Conservation (phyloP, 169 alveolate genomes). For the Theileria luwenshuni region DNA sequence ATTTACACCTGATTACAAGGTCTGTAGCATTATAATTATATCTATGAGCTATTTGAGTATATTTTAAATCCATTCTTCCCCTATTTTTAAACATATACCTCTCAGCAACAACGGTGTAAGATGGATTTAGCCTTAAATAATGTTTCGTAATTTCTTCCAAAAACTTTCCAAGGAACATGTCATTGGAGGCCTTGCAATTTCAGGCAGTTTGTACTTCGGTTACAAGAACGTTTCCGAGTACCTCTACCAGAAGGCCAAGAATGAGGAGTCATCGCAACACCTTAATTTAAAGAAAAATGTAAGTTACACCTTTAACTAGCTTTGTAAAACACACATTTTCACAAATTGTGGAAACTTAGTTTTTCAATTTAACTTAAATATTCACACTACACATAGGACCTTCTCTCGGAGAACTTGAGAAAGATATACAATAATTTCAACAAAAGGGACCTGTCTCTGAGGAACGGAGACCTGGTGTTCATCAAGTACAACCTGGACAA, state of each 20-base stretch:
- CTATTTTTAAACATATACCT: neutral
- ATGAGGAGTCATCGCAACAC: neutral
- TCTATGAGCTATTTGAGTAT: neutral
- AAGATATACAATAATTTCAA: neutral
- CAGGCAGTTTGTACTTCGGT: constrained; percentile 3
- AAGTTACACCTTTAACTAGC: neutral
- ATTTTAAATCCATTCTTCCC: neutral
- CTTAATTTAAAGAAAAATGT: neutral
- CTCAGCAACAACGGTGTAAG: neutral
- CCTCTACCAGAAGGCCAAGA: neutral
- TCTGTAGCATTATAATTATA: neutral
- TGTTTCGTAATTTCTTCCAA: neutral
- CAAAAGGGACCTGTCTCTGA: constrained; percentile 20
- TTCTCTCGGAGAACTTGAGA: neutral
- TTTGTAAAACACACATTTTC: neutral
- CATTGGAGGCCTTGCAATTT: constrained; percentile 2
- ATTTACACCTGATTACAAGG: neutral
- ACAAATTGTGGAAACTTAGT: too few relatives aligned
- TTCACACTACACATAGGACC: neutral
- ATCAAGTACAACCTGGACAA: constrained; percentile 48
- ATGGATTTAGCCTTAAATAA: neutral
- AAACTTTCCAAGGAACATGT: neutral
- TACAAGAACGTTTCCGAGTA: neutral
- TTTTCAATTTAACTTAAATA: neutral
- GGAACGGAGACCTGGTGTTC: constrained; percentile 61